A percentile compares a stretch with the other conserved stretches of the same genome.
Evolutionary conservation across 2,329 filamentous ascomycete genomes (phyloP).

Genomic region (Leptosphaerulina australis): DNA sequence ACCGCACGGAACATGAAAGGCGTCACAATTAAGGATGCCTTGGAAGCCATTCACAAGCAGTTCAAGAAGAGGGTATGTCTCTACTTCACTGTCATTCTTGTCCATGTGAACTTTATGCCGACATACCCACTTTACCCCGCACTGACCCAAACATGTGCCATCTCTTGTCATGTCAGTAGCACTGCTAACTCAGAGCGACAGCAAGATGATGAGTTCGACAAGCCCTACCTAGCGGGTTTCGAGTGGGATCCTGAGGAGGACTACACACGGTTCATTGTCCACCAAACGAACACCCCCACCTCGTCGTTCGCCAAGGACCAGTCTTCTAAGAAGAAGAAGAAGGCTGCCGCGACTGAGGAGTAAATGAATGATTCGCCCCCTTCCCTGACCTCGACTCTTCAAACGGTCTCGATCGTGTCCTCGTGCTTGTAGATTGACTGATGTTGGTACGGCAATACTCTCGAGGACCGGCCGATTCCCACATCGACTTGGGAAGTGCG

Average conservation of each 20-base stretch:
- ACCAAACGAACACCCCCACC: conserved; percentile 70
- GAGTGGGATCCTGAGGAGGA: conserved; percentile 95
- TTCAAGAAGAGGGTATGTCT: conserved; percentile 89
- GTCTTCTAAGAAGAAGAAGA: conserved; percentile 49
- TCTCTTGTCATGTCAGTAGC: not conserved
- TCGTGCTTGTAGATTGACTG: conserved; percentile 30
- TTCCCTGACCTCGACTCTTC: conserved; percentile 42
- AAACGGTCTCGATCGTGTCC: conserved; percentile 31
- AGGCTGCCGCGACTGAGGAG: conserved; percentile 41
- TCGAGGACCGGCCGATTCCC: conserved; percentile 35
- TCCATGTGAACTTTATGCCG: not conserved
- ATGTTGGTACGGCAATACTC: conserved; percentile 31
- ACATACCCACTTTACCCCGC: conserved; percentile 12
- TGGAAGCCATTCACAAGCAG: conserved; percentile 94
- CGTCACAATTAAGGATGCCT: conserved; percentile 94
- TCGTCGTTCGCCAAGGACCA: conserved; percentile 52
- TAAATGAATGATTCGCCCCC: conserved; percentile 49
- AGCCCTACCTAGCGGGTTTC: conserved; percentile 88
- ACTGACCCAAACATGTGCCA: not conserved
- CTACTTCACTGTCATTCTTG: not conserved
- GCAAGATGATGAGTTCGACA: conserved; percentile 89
- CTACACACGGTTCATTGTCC: conserved; percentile 86
- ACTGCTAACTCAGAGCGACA: conserved; percentile 49
- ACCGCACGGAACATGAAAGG: conserved; percentile 90
- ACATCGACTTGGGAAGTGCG: conserved; percentile 46